Base-by-base conservation (phyloP, 2,329 filamentous ascomycete species). In the Colletotrichum shisoi region DNA sequence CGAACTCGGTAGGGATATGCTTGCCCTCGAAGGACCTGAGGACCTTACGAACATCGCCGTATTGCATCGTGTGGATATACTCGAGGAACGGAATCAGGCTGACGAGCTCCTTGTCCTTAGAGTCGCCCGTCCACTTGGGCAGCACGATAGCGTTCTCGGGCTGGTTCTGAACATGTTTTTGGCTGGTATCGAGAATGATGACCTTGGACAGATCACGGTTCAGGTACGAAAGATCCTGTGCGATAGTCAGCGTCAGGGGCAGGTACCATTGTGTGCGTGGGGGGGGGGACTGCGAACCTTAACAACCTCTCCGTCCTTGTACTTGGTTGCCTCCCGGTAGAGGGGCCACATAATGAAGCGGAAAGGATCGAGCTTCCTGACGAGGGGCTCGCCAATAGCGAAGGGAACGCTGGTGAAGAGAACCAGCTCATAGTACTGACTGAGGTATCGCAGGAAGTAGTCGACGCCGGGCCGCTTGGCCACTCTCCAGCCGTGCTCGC, bases 381-480 rank as follows among this genome's bases (percentile, higher is more conserved):
- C 87, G 58, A 99, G 86, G 27, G 93, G 92, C 72, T 97, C 93
- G 34, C 89, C 94, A 76, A 92, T 91, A 74, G 88, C 89, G 74
- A 89, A 92, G 0, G 94, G 93, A 53, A 95, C 90, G 45, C 87
- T 92, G 39, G 95, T 99, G 82, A 98, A 99, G 71, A 99, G 88
- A 59, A 98, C 95, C 62, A 99, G 84, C 79, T 99, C 95, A 76
- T 97, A 99, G 84, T 99, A 98, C 79, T 97, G 94, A 79, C 92
- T 94, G 56, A 99, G 86, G 78, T 99, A 99, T 75, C 92, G 92
- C 70, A 99, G 82, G 82, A 99, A 99, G 82, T 99, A 99, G 81
- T 99, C 95, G 69, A 96, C 87, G 52, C 95, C 95, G 42, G 95
- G 95, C 57, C 95, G 88, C 83, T 99, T 99, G 34, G 95, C 95